Conservation (phyloP, 2,329 filamentous ascomycete genomes). For the Tolypocladium nubicola region DNA sequence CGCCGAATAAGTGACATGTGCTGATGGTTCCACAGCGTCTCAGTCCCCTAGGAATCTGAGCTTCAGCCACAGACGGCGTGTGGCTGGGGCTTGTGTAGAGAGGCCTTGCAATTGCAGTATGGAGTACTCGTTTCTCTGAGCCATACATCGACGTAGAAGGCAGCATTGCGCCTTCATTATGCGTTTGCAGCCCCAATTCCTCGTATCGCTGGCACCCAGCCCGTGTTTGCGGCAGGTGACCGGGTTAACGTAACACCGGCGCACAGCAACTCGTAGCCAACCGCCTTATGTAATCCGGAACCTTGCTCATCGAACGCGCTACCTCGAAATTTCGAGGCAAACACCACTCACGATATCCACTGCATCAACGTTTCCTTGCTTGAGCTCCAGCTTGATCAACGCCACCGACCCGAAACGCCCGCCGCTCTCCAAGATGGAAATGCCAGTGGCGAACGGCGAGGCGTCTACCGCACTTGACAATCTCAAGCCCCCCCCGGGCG, state of each 20-base stretch:
- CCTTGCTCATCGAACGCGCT: not conserved
- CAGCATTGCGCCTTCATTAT: not conserved
- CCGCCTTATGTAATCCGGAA: not conserved
- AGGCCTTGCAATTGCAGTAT: too few relatives aligned
- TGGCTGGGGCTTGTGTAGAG: not conserved
- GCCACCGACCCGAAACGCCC: not conserved
- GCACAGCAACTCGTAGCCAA: too few relatives aligned
- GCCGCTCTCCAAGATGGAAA: not conserved
- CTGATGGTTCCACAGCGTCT: not conserved
- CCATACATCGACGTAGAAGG: not conserved
- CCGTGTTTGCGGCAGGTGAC: not conserved
- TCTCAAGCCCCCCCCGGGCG: conserved; percentile 68
- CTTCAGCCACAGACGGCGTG: not conserved
- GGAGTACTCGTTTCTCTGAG: not conserved
- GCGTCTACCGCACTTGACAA: conserved; percentile 46
- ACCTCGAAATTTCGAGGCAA: not conserved
- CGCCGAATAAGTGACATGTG: not conserved
- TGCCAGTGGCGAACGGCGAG: conserved; percentile 33
- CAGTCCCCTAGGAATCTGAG: not conserved
- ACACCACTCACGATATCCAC: not conserved
- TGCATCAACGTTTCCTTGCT: not conserved
- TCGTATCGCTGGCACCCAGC: too few relatives aligned
- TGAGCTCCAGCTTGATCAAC: not conserved
- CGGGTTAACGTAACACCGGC: not conserved
- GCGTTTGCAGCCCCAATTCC: too few relatives aligned